Conservation (phyloP, 2,329 filamentous ascomycete species). For the Colletotrichum navitas region DNA sequence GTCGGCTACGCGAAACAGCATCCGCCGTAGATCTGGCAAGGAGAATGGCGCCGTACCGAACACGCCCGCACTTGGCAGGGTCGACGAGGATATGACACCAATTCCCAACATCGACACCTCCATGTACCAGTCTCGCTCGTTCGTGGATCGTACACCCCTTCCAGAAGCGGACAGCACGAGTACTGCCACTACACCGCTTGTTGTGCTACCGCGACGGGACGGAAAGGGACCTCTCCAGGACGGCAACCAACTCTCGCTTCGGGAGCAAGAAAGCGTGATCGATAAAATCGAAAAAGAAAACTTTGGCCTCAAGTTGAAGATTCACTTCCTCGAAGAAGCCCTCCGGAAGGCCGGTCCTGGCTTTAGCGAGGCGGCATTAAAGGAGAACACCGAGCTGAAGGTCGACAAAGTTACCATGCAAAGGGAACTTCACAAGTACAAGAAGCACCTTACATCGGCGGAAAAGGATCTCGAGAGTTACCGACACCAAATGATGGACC, state of each 20-base stretch:
- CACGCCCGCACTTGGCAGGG: slow-evolving; percentile 78
- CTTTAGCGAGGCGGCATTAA: slow-evolving; percentile 88
- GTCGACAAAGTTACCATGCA: slow-evolving; percentile 92
- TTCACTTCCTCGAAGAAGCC: slow-evolving; percentile 94
- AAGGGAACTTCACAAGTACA: slow-evolving; percentile 86
- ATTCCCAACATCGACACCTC: slow-evolving; percentile 81
- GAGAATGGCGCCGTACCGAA: slow-evolving; percentile 70
- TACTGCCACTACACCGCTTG: slow-evolving; percentile 84
- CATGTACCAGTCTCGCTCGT: slow-evolving; percentile 74
- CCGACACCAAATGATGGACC: slow-evolving; percentile 82
- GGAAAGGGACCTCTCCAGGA: slow-evolving; percentile 80
- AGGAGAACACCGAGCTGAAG: slow-evolving; percentile 96
- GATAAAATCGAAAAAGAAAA: slow-evolving; percentile 99
- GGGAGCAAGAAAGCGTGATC: slow-evolving; percentile 95
- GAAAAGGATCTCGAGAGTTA: slow-evolving; percentile 90
- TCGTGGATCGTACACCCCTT: slow-evolving; percentile 74
- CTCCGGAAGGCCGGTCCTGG: slow-evolving; percentile 88
- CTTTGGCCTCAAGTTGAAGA: slow-evolving; percentile 95
- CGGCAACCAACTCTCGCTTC: slow-evolving; percentile 89
- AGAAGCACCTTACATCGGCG: slow-evolving; percentile 84
- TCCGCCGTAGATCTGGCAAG: slow-evolving; percentile 69
- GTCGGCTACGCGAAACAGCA: slow-evolving; percentile 79
- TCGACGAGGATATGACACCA: slow-evolving; percentile 79
- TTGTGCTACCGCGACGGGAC: slow-evolving; percentile 73
- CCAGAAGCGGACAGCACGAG: slow-evolving; percentile 85